A percentile compares a stretch with the other conserved stretches of the same genome.
phyloP scores from a whole-genome alignment of 306 rosid species.

The Gastrolobium villosum region DNA sequence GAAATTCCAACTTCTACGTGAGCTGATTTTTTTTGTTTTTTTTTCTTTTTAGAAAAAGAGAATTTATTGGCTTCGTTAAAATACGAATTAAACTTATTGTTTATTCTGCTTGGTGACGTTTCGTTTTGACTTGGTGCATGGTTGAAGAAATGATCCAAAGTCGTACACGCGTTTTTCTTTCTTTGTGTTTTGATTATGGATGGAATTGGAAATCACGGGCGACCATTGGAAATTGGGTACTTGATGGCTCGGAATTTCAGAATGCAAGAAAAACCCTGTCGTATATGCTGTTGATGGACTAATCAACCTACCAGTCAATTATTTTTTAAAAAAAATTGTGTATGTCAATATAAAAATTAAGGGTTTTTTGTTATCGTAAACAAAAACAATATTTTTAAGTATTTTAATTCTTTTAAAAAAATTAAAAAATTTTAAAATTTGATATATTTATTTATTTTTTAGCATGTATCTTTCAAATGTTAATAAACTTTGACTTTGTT shows the following conservation, averaged over 20 bases:
- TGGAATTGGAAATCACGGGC: neutral
- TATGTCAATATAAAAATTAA: neutral
- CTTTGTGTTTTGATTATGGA: too few species aligned
- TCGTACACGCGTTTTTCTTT: slow-evolving; percentile 46
- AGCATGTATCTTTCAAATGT: too few species aligned
- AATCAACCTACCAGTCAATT: neutral
- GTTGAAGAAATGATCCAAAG: slow-evolving; percentile 23
- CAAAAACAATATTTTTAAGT: too few species aligned
- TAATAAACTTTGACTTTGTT: too few species aligned
- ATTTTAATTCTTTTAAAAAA: too few species aligned
- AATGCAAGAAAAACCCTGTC: neutral
- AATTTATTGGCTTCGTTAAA: neutral
- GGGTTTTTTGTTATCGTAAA: neutral
- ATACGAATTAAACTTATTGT: neutral
- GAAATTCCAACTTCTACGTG: neutral
- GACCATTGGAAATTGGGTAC: slow-evolving; percentile 6
- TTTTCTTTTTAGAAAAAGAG: too few species aligned
- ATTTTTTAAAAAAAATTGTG: neutral
- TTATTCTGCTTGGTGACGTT: slow-evolving; percentile 30
- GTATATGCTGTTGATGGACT: neutral
- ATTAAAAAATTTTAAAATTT: too few species aligned
- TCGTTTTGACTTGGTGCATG: slow-evolving; percentile 40
- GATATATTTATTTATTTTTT: too few species aligned
- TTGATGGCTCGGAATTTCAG: neutral
- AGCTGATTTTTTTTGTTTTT: too few species aligned